Evolutionary conservation across 768 basidiomycete species (phyloP).

Genomic region (Phlebiopsis flavidoalba): DNA sequence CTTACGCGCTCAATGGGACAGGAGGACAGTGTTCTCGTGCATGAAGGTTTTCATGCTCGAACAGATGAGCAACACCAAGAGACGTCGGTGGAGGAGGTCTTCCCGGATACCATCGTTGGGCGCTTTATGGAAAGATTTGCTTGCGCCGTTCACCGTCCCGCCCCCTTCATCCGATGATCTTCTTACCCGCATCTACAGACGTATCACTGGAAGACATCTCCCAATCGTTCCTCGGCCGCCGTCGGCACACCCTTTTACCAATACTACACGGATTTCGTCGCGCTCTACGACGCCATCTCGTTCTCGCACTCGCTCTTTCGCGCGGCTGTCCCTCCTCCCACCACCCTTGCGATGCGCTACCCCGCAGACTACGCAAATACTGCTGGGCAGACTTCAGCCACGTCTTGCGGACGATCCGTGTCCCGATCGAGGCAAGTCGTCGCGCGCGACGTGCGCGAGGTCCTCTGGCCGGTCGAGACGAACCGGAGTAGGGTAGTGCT

Average conservation of each 20-base stretch:
- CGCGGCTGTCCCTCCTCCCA: slow-evolving; percentile 68
- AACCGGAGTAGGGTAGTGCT: slow-evolving; percentile 60
- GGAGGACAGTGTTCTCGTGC: slow-evolving; percentile 65
- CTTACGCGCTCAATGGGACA: slow-evolving; percentile 34
- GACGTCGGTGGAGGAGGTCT: slow-evolving; percentile 55
- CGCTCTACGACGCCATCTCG: slow-evolving; percentile 87
- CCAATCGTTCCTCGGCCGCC: slow-evolving; percentile 55
- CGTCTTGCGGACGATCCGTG: slow-evolving; percentile 54
- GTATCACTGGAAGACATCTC: slow-evolving; percentile 51
- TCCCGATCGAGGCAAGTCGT: slow-evolving; percentile 48
- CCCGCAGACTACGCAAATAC: slow-evolving; percentile 75
- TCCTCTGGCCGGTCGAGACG: slow-evolving; percentile 66
- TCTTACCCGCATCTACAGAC: slow-evolving; percentile 8
- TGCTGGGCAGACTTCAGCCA: slow-evolving; percentile 80
- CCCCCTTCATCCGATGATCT: slow-evolving; percentile 14
- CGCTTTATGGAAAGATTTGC: slow-evolving; percentile 52
- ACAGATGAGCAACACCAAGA: slow-evolving; percentile 56
- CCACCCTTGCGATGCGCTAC: slow-evolving; percentile 59
- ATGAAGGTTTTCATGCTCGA: slow-evolving; percentile 98
- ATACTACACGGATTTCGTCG: slow-evolving; percentile 88
- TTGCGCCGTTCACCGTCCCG: slow-evolving; percentile 47
- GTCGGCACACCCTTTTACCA: slow-evolving; percentile 80
- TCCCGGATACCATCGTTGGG: slow-evolving; percentile 65
- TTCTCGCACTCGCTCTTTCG: slow-evolving; percentile 78
- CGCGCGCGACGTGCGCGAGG: slow-evolving; percentile 49